Percentiles rank a stretch among this genome's conserved stretches.
Evolutionary conservation across 2,329 filamentous ascomycete genomes (phyloP).

Genomic region (Juglanconis sp.): DNA sequence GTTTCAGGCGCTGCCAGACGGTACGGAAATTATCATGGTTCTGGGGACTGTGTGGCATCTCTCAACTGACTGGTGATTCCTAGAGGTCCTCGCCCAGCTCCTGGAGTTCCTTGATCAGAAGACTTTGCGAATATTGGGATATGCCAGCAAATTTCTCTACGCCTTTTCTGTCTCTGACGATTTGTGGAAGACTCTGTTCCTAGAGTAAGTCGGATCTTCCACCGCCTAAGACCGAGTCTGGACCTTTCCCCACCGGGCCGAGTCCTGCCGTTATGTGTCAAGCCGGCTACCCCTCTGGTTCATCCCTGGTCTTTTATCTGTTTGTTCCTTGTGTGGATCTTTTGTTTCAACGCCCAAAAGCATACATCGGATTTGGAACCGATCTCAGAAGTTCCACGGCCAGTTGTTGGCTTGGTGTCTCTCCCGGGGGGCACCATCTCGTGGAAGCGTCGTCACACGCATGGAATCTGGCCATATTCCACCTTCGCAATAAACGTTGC

Average conservation of each 20-base stretch:
- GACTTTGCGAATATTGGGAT: conserved; percentile 63
- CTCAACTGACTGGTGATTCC: background rate
- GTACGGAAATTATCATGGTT: background rate
- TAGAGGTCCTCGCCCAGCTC: conserved; percentile 69
- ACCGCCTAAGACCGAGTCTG: background rate
- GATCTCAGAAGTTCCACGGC: background rate
- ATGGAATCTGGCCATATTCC: background rate
- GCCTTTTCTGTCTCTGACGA: conserved; percentile 83
- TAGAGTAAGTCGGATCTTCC: conserved; percentile 63
- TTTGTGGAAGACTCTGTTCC: conserved; percentile 81
- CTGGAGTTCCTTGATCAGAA: conserved; percentile 70
- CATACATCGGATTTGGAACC: background rate
- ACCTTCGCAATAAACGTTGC: background rate
- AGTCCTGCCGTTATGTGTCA: background rate
- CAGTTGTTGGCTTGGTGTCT: background rate
- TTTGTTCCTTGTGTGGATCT: background rate
- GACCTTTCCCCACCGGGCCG: background rate
- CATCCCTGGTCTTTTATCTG: background rate
- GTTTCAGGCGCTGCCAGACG: conserved; percentile 69
- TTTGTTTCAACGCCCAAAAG: background rate
- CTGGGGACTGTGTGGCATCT: background rate
- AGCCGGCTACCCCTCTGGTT: background rate
- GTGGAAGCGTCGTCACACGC: background rate
- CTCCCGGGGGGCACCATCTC: background rate
- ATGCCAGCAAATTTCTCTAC: conserved; percentile 81